Percentiles rank a stretch among this genome's conserved stretches.
Evolutionary conservation across 306 rosid species (phyloP).

Genomic region (Ochetophila trinervis): DNA sequence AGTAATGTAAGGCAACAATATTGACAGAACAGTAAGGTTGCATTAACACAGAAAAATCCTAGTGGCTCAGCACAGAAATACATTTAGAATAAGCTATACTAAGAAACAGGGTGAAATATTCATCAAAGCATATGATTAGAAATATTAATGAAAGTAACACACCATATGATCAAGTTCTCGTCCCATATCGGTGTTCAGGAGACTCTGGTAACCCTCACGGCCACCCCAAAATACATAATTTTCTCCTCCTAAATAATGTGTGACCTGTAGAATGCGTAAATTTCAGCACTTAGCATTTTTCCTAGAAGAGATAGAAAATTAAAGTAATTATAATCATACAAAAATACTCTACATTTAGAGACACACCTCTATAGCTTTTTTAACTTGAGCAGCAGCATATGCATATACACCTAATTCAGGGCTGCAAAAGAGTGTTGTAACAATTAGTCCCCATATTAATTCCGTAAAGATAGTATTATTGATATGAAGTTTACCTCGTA

Average conservation of each 20-base stretch:
- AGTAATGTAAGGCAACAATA: constrained; percentile 1
- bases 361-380: constrained; percentile 92
- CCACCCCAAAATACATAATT: constrained; percentile 99
- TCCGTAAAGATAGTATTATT: constrained; percentile 4
- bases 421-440: constrained; percentile 44
- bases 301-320: neutral
- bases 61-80: neutral
- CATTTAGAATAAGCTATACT: neutral
- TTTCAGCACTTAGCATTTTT: constrained; percentile 14
- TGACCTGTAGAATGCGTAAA: constrained; percentile 54
- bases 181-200: constrained; percentile 95
- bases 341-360: neutral
- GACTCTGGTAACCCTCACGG: constrained; percentile 93
- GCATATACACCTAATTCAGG: constrained; percentile 76
- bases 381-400: constrained; percentile 97
- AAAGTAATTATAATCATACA: neutral
- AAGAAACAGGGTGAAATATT: neutral
- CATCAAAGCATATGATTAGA: neutral
- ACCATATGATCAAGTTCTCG: constrained; percentile 92
- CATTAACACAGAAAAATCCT: neutral
- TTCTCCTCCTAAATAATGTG: constrained; percentile 90
- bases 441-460: constrained; percentile 22
- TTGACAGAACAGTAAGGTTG: neutral
- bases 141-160: constrained; percentile 13
- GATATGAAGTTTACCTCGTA: constrained; percentile 58